Percentiles rank a stretch among this genome's conserved stretches.
Evolutionary conservation across 176 grass and related monocot species (phyloP).

Genomic region (Chloris gayana): DNA sequence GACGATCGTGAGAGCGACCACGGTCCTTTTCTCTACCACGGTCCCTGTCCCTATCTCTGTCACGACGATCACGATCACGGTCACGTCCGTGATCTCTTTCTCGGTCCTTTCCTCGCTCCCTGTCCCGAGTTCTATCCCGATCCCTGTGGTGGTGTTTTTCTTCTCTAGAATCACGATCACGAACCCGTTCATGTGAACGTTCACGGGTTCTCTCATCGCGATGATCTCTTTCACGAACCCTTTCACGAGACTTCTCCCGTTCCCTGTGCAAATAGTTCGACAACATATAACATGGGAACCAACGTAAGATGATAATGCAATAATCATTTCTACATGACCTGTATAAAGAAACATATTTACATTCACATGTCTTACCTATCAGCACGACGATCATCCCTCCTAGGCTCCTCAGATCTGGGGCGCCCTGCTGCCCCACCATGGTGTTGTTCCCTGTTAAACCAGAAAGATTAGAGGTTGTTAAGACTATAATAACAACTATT

Average conservation of each 20-base stretch:
- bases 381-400: slow-evolving; percentile 56
- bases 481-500: background rate
- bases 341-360: background rate
- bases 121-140: slow-evolving; percentile 54
- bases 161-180: slow-evolving; percentile 67
- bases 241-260: slow-evolving; percentile 72
- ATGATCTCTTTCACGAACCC: slow-evolving; percentile 43
- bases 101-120: slow-evolving; percentile 56
- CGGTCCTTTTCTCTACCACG: slow-evolving; percentile 56
- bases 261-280: slow-evolving; percentile 42
- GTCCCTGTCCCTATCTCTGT: slow-evolving; percentile 68
- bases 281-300: slow-evolving; percentile 12
- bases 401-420: slow-evolving; percentile 80
- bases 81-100: slow-evolving; percentile 74
- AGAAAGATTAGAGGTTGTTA: background rate
- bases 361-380: slow-evolving; percentile 46
- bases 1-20: slow-evolving; percentile 58
- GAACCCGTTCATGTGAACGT: slow-evolving; percentile 58
- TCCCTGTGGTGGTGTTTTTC: slow-evolving; percentile 72
- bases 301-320: background rate
- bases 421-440: slow-evolving; percentile 32
- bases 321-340: background rate
- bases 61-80: slow-evolving; percentile 52
- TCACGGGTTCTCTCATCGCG: slow-evolving; percentile 59
- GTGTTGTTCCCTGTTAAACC: slow-evolving; percentile 66